Conservation (phyloP, 2,329 filamentous ascomycete species). For the Drechslerella dactyloides region DNA sequence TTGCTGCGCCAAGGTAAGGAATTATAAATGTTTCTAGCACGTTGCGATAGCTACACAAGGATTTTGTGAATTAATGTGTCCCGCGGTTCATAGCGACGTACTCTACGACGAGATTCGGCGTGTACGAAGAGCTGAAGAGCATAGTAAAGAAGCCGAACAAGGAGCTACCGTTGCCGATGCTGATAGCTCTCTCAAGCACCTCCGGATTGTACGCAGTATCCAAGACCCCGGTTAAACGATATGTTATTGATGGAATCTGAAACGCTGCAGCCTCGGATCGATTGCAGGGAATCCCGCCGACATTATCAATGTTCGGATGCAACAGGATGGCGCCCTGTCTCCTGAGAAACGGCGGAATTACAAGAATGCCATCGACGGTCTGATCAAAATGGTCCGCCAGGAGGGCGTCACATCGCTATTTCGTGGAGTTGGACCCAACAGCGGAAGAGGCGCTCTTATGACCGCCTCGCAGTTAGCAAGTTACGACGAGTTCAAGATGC, state of each 20-base stretch:
- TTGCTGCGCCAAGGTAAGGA: slow-evolving; percentile 75
- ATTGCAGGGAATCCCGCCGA: slow-evolving; percentile 93
- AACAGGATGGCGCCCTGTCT: slow-evolving; percentile 69
- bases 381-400: slow-evolving; percentile 69
- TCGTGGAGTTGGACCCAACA: slow-evolving; percentile 84
- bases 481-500: slow-evolving; percentile 80
- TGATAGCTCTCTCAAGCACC: slow-evolving; percentile 79
- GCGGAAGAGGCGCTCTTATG: slow-evolving; percentile 81
- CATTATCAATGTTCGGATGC: slow-evolving; percentile 97
- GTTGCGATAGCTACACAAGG: background rate
- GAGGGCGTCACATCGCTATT: slow-evolving; percentile 81
- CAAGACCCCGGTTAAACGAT: background rate
- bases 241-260: background rate
- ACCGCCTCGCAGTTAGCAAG: slow-evolving; percentile 82
- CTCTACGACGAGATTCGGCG: slow-evolving; percentile 91
- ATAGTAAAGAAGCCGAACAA: slow-evolving; percentile 64
- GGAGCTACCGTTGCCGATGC: slow-evolving; percentile 72
- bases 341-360: slow-evolving; percentile 78
- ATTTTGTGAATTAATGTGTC: slow-evolving; percentile 11
- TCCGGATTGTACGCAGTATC: slow-evolving; percentile 69
- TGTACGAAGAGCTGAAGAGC: slow-evolving; percentile 91
- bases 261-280: slow-evolving; percentile 69
- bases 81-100: slow-evolving; percentile 71
- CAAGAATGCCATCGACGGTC: slow-evolving; percentile 82
- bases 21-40: background rate